Evolutionary conservation across 176 grass and related monocot genomes (phyloP).

Genomic region (Typha latifolia): DNA sequence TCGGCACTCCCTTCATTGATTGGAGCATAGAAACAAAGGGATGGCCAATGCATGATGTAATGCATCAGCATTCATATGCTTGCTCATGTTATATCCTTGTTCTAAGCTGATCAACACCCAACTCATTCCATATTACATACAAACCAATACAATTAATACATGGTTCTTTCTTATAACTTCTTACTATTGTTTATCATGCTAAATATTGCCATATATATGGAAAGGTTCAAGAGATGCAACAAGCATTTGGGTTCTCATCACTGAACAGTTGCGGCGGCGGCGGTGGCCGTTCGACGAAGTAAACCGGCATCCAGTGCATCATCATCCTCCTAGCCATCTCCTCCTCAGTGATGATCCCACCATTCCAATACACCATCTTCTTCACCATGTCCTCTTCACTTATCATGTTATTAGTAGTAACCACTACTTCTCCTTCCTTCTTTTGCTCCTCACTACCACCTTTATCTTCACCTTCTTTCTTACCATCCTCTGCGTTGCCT

Average conservation of each 20-base stretch:
- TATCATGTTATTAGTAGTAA: constrained; percentile 21
- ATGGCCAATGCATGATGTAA: neutral
- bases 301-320: constrained; percentile 30
- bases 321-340: constrained; percentile 47
- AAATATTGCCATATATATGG: neutral
- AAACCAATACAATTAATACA: neutral
- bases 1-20: neutral
- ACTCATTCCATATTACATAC: constrained; percentile 1
- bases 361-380: constrained; percentile 48
- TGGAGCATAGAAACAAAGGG: neutral
- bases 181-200: neutral
- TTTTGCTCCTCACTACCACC: constrained; percentile 9
- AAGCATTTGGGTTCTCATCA: constrained; percentile 83
- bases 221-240: constrained; percentile 51
- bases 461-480: constrained; percentile 31
- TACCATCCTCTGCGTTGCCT: neutral
- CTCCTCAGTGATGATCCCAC: constrained; percentile 21
- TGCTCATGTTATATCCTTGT: neutral
- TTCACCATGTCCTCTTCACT: constrained; percentile 45
- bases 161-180: neutral
- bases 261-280: constrained; percentile 63
- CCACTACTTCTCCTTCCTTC: constrained; percentile 26
- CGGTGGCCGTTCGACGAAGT: constrained; percentile 34
- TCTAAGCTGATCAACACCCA: neutral
- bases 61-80: neutral